Evolutionary conservation across 2,329 filamentous ascomycete species (phyloP), one percentile per base, ranked within the genome.

Genomic region (Fusarium annulatum): DNA sequence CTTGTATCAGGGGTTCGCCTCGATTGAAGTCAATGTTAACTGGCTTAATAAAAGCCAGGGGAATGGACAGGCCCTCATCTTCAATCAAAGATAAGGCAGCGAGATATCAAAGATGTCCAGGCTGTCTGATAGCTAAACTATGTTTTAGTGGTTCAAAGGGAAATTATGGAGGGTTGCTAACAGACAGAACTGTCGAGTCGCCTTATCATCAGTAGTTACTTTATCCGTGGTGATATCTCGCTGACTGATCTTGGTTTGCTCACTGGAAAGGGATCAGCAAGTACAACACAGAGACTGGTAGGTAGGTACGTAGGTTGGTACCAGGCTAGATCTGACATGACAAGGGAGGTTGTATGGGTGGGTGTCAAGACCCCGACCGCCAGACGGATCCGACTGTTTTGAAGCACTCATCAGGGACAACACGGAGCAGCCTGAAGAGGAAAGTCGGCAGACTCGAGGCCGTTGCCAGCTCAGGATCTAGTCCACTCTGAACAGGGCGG

Each of bases 81-180:
- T 51, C 23, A 38, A 58, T 62, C 45, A 51, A 58, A 64, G 63
- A 77, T 76, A 76, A 77, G 73, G 64, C 67, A 61, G 52, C 58
- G 51, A 49, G 34, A 36, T 43, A n/a, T 49, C 49, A 43, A 49
- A 57, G 55, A 55, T 67, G 38, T 34, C 60, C 43, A 43, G 48
- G 58, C 43, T 62, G 19, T 33, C 52, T 48, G 46, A 66, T 72
- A 64, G 36, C 61, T 53, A 61, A 48, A 69, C 41, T 23, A 33
- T 48, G 45, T 52, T 42, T 45, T 41, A 45, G 71, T 72, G 76
- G 76, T 58, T 72, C 57, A 61, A 51, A 59, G 67, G 61, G 72
- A 77, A 71, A 77, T 75, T 69, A 74, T 65, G 66, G 61, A 71
- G 67, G 71, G 56, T 68, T 57, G 33, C 52, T 49, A 61, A 58